Base-by-base conservation (phyloP, 2,329 filamentous ascomycete species). In the Exophiala aquamarina region DNA sequence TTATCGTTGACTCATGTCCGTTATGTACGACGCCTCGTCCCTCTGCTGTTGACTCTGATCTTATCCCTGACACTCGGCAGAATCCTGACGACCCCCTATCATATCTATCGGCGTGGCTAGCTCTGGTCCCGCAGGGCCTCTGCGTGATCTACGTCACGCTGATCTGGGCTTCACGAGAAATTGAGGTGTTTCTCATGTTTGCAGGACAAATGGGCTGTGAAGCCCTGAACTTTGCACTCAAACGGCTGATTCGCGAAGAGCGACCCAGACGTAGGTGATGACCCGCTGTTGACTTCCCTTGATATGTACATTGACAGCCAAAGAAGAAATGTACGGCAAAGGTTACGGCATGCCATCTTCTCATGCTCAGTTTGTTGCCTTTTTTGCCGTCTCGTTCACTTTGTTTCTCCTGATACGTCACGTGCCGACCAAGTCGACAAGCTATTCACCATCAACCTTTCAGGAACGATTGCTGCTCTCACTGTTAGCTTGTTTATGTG, bases 281-380 rank as follows among this genome's bases (percentile, higher is more conserved):
- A 28, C n/a, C 19, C n/a, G n/a, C n/a, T n/a, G n/a, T n/a, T n/a
- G n/a, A n/a, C 31, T 33, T 42, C 19, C 28, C 37, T 34, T 17
- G 28, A 35, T 11, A 32, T 17, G n/a, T 41, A n/a, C n/a, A 26
- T 26, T 26, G 23, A 26, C 23, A 26, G 23, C 23, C 6, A n/a
- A n/a, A 28, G 44, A 57, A 83, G 80, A 81, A 68, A 82, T 84
- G 74, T 83, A 91, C 63, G 81, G 89, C 46, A 95, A 95, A 68
- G 93, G 93, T 55, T 98, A 98, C 65, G 94, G 93, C 60, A 98
- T 98, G 94, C 93, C 93, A 9, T 84, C 81, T 6, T 96, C 91
- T 29, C 93, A 98, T 70, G 87, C 93, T 7, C 93, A 98, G 72
- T 98, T 96, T 66, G 87, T 92, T 52, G 80, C 86, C 46, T 98